Conservation (phyloP, 257 asterid genomes). For the Echium plantagineum region DNA sequence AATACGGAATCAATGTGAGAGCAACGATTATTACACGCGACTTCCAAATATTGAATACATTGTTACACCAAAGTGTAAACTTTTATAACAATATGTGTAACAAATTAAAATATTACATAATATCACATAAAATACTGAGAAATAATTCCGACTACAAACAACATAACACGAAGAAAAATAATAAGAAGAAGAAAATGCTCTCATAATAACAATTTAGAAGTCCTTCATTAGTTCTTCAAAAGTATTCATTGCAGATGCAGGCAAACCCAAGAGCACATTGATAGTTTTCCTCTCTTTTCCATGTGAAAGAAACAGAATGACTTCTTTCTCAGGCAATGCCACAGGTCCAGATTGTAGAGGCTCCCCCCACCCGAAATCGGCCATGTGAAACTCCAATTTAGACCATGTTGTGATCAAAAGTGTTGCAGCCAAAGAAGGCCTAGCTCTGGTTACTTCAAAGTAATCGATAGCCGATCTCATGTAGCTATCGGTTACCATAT, state of each 20-base stretch:
- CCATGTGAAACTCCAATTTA: constrained; percentile 58
- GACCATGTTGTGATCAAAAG: constrained; percentile 85
- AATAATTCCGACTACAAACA: no score
- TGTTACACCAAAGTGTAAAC: no score
- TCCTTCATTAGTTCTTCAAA: constrained; percentile 53
- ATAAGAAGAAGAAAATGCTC: no score
- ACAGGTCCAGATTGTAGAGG: constrained; percentile 68
- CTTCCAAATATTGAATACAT: no score
- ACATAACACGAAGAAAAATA: no score
- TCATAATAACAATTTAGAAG: neutral
- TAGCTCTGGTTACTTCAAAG: constrained; percentile 58
- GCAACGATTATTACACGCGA: no score
- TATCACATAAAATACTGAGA: no score
- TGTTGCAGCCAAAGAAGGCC: constrained; percentile 77
- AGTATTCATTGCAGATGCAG: constrained; percentile 65
- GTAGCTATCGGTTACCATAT: constrained; percentile 52
- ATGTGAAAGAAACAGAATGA: constrained; percentile 64
- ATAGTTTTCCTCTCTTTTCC: constrained; percentile 62
- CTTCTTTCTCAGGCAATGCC: constrained; percentile 76
- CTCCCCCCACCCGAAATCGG: constrained; percentile 91
- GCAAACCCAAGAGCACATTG: constrained; percentile 84
- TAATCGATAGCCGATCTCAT: constrained; percentile 75
- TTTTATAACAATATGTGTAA: no score
- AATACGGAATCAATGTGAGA: no score
- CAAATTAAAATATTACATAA: no score